Evolutionary conservation across 805 yeast species (phyloP).

Genomic region (Kazachstania viticola): DNA sequence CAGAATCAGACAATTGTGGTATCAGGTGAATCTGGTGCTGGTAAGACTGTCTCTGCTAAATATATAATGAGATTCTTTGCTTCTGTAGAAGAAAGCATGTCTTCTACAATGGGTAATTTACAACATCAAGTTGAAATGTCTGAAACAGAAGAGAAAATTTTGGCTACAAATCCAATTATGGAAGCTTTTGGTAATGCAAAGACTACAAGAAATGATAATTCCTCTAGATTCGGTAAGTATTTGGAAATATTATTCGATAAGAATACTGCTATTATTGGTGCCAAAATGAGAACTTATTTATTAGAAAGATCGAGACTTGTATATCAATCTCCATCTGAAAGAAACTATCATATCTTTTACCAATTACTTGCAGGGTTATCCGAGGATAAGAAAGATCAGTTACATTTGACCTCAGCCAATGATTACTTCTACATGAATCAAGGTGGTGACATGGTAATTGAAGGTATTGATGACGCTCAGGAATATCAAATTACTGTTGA

Average conservation of each 20-base stretch:
- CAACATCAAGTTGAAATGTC: slow-evolving; percentile 54
- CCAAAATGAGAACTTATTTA: slow-evolving; percentile 83
- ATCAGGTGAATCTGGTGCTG: slow-evolving; percentile 97
- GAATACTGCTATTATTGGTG: slow-evolving; percentile 76
- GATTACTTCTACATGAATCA: slow-evolving; percentile 79
- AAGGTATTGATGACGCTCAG: slow-evolving; percentile 68
- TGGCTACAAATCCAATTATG: slow-evolving; percentile 88
- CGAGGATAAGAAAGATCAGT: slow-evolving; percentile 37
- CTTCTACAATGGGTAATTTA: slow-evolving; percentile 26
- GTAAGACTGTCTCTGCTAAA: slow-evolving; percentile 94
- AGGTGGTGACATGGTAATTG: slow-evolving; percentile 64
- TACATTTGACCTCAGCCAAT: slow-evolving; percentile 51
- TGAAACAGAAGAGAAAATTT: slow-evolving; percentile 82
- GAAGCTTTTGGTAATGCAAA: slow-evolving; percentile 94
- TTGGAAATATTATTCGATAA: slow-evolving; percentile 79
- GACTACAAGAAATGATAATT: slow-evolving; percentile 80
- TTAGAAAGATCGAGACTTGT: slow-evolving; percentile 91
- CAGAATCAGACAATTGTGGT: slow-evolving; percentile 93
- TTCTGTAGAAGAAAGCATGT: slow-evolving; percentile 56
- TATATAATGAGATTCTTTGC: slow-evolving; percentile 97
- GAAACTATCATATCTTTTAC: slow-evolving; percentile 92
- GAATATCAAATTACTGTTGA: slow-evolving; percentile 69
- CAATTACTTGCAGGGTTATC: slow-evolving; percentile 71
- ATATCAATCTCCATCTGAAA: slow-evolving; percentile 80
- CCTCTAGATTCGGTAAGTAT: slow-evolving; percentile 91